Evolutionary conservation across 176 grass and related monocot genomes (phyloP), one percentile per base, ranked within the genome.

Genomic region (Musa acuminata): DNA sequence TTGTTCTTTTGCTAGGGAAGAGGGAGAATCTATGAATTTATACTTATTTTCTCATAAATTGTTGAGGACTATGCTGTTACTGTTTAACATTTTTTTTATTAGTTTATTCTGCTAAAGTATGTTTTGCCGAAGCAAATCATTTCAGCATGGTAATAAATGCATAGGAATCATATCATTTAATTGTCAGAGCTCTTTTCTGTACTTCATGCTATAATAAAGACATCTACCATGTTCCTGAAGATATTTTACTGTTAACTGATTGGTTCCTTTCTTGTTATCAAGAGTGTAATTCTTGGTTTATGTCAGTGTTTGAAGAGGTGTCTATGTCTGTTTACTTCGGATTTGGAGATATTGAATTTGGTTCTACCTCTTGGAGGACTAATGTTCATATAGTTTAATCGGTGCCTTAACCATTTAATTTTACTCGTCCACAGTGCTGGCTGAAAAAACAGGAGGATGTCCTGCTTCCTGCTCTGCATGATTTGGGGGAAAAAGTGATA

Each of bases 381-480:
- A 8, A 70, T 22, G 25, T 81, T 58, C 13, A 0, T 21, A 23
- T 79, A 14, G 16, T 23, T 23, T 51, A 13, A n/a, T 19, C 65
- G 21, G 21, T 1, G n/a, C 35, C 1, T 24, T 80, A 52, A 54
- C 0, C 22, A 73, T 69, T 72, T 22, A 23, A 49, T 69, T 6
- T 4, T 4, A 19, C 57, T 60, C 51, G 0, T 50, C 48, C 55
- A 57, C 81, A 96, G 93, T 97, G 87, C 71, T 97, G 93, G 93
- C 75, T 97, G 55, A 92, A 97, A 85, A 87, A 92, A 78, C 93
- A 97, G 58, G 82, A 85, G 8, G 87, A 97, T 83, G 87, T 77
- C 49, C 53, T 93, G 65, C 63, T 83, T 26, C 90, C 93, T 74
- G 64, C 85, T 59, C 16, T 97, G 13, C 48, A 81, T 14, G 82